Evolutionary conservation across 208 protist species (phyloP).

Genomic region (Vickermania ingenoplastis): DNA sequence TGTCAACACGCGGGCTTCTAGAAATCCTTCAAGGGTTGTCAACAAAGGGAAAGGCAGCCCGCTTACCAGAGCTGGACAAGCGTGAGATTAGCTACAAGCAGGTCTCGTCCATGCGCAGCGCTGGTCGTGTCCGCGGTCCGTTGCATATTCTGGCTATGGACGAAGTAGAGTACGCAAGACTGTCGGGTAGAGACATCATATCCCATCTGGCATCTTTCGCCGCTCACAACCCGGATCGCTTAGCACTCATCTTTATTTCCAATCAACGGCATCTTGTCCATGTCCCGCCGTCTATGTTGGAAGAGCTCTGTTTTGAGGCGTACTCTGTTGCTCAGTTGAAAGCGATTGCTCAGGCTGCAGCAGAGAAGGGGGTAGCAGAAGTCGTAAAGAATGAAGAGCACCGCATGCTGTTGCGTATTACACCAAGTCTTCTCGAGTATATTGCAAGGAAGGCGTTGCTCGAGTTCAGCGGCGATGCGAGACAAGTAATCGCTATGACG

Average conservation of each 20-base stretch:
- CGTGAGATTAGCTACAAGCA: not conserved
- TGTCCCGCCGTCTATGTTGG: constrained; percentile 48
- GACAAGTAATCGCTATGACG: constrained; percentile 61
- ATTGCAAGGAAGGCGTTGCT: constrained; percentile 51
- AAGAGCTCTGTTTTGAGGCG: constrained; percentile 53
- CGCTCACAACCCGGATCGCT: constrained; percentile 23
- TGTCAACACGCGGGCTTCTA: constrained; percentile 19
- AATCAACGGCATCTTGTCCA: constrained; percentile 72
- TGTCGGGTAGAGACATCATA: constrained; percentile 23
- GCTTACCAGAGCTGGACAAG: not conserved
- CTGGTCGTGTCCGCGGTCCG: not conserved
- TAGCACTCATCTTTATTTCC: constrained; percentile 72
- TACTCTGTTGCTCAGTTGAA: constrained; percentile 44
- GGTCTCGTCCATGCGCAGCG: not conserved
- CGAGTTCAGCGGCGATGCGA: constrained; percentile 59
- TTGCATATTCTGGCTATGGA: constrained; percentile 69
- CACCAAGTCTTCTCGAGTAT: constrained; percentile 42
- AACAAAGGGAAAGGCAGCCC: not conserved
- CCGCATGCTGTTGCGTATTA: constrained; percentile 14
- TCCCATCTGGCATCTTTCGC: constrained; percentile 36
- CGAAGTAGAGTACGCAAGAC: constrained; percentile 67
- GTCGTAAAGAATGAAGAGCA: constrained; percentile 1
- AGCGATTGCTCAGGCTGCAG: constrained; percentile 25
- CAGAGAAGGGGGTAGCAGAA: constrained; percentile 16
- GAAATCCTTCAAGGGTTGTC: constrained; percentile 17